These are phyloP conservation scores for Apiospora marii DNA, from an alignment of 2,329 filamentous ascomycete species.

Conservation along the genomic window DNA sequence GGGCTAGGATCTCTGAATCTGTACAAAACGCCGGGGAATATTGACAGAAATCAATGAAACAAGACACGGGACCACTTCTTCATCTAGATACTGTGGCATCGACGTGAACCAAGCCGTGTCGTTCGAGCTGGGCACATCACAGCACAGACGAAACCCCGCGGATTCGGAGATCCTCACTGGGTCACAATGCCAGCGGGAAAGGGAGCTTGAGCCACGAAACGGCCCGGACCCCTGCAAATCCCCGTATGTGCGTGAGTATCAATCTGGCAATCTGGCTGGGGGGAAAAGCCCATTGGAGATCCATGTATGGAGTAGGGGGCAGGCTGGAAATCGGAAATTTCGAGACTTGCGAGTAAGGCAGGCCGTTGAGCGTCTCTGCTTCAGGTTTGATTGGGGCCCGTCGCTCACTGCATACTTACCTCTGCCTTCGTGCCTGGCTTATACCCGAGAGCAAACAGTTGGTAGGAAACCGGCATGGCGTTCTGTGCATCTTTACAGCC, in stretches of 20 bases:
- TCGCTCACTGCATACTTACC: neutral
- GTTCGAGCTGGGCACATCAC: neutral
- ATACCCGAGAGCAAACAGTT: neutral
- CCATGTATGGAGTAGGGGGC: neutral
- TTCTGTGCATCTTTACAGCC: neutral
- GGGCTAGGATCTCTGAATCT: neutral
- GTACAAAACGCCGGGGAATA: neutral
- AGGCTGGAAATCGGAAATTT: neutral
- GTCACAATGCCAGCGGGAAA: neutral
- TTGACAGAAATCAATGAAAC: neutral
- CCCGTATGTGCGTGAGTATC: neutral
- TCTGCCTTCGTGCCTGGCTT: neutral
- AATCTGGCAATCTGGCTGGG: neutral
- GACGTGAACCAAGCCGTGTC: neutral
- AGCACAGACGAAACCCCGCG: neutral
- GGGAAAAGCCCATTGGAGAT: neutral
- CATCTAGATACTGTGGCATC: neutral
- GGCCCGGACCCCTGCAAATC: neutral
- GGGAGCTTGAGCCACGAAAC: neutral
- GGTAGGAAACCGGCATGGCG: neutral
- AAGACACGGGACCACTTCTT: conserved; percentile 1
- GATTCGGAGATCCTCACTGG: neutral
- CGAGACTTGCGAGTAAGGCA: neutral
- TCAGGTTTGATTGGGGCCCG: neutral
- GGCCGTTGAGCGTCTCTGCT: neutral